Percentiles rank a stretch among this genome's conserved stretches.
These are phyloP conservation scores for Ceratobasidium sp. DNA, from an alignment of 1,284 basidiomycete species.

Conservation along the genomic window DNA sequence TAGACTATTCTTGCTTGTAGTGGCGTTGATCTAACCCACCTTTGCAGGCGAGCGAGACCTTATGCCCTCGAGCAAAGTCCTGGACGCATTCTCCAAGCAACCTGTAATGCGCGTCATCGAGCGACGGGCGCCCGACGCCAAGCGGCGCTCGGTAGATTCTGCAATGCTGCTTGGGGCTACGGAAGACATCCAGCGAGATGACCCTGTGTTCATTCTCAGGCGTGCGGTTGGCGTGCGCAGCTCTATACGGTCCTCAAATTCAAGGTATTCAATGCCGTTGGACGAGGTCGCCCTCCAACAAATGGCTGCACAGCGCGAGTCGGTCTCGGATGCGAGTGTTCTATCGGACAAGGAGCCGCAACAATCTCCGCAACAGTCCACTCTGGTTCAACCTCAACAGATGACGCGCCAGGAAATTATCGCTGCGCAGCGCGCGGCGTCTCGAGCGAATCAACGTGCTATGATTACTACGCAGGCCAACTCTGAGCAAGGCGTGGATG, in stretches of 20 bases:
- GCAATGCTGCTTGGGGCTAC: conserved; percentile 71
- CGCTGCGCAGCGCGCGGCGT: conserved; percentile 87
- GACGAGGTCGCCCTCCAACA: conserved; percentile 73
- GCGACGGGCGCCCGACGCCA: conserved; percentile 68
- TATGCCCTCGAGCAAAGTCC: conserved; percentile 77
- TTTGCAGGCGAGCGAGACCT: conserved; percentile 73
- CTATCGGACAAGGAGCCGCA: conserved; percentile 42
- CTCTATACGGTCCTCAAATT: conserved; percentile 57
- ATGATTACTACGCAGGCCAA: conserved; percentile 87
- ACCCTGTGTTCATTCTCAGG: conserved; percentile 90
- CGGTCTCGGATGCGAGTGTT: conserved; percentile 49
- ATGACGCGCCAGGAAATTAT: conserved; percentile 87
- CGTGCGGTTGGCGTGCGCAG: conserved; percentile 76
- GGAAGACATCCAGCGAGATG: conserved; percentile 81
- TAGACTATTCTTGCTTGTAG: conserved; percentile 22
- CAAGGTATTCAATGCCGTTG: conserved; percentile 73
- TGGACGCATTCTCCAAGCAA: conserved; percentile 84
- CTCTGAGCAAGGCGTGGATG: conserved; percentile 84
- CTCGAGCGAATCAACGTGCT: conserved; percentile 85
- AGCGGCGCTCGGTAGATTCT: conserved; percentile 90
- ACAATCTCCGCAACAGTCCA: conserved; percentile 47
- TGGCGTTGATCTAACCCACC: conserved; percentile 24
- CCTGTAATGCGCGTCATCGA: conserved; percentile 75
- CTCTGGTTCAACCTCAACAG: conserved; percentile 54
- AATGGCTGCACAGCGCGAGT: conserved; percentile 61